Percentiles rank a stretch among this genome's conserved stretches.
Evolutionary conservation across 352 stramenopile genomes (phyloP).

Genomic region (Pythium pectinolyticum): DNA sequence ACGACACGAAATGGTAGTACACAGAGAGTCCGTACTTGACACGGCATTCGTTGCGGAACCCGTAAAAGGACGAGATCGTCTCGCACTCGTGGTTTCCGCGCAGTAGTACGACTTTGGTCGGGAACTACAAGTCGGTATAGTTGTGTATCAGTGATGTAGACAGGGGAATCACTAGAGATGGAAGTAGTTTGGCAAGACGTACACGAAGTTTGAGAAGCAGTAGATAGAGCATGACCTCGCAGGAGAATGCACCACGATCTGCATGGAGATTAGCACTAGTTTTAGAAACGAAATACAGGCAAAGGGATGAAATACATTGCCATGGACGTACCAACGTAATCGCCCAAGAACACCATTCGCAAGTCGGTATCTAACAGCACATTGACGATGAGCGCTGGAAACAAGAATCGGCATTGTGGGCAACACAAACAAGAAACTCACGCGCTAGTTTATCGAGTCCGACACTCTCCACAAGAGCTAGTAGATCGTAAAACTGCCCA

Average conservation of each 20-base stretch:
- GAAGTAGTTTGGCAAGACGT: neutral
- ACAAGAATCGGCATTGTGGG: neutral
- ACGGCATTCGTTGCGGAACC: conserved; percentile 78
- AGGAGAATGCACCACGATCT: conserved; percentile 79
- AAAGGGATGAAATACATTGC: no score
- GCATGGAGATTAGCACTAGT: neutral
- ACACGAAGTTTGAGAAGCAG: conserved; percentile 55
- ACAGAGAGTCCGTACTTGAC: conserved; percentile 78
- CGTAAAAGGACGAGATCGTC: conserved; percentile 85
- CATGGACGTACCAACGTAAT: conserved; percentile 69
- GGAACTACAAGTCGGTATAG: conserved; percentile 33
- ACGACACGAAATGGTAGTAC: conserved; percentile 83
- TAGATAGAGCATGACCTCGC: conserved; percentile 81
- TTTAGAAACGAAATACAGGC: neutral
- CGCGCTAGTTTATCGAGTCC: conserved; percentile 38
- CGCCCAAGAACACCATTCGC: conserved; percentile 70
- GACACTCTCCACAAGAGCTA: conserved; percentile 57
- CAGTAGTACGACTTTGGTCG: conserved; percentile 61
- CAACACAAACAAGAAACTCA: conserved; percentile 27
- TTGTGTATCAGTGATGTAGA: neutral
- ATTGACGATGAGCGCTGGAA: neutral
- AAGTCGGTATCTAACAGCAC: conserved; percentile 40
- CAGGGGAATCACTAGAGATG: neutral
- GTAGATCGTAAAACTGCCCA: conserved; percentile 80
- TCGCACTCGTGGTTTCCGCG: conserved; percentile 86